Percentiles rank a stretch among this genome's conserved stretches.
Conservation (phyloP, 1,284 basidiomycete species). For the Sanguinoderma infundibulare region DNA sequence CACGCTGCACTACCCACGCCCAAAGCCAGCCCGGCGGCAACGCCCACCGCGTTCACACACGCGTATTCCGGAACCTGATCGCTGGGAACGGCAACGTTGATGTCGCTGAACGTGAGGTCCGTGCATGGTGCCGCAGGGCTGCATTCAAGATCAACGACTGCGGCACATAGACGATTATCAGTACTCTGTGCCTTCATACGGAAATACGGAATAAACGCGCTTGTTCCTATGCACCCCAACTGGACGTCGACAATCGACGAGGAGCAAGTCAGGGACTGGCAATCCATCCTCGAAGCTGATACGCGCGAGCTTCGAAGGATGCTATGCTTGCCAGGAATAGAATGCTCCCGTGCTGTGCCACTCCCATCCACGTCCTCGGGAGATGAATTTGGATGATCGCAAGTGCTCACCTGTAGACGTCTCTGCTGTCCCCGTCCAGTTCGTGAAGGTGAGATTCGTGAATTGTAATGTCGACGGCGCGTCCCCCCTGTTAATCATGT, state of each 20-base stretch:
- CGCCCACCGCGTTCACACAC: constrained; percentile 51
- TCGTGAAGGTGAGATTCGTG: constrained; percentile 48
- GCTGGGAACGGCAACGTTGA: constrained; percentile 43
- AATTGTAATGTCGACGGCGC: constrained; percentile 54
- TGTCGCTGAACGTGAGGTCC: constrained; percentile 47
- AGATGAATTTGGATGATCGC: neutral
- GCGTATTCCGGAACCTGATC: constrained; percentile 44
- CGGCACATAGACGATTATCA: constrained; percentile 9
- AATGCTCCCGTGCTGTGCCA: neutral
- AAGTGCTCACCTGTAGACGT: constrained; percentile 44
- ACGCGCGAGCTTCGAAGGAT: neutral
- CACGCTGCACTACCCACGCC: constrained; percentile 18
- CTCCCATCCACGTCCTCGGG: neutral
- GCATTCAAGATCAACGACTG: constrained; percentile 61
- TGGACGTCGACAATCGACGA: neutral
- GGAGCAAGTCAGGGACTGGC: neutral
- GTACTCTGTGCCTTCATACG: neutral
- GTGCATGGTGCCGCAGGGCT: constrained; percentile 54
- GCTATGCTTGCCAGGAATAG: neutral
- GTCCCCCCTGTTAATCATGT: constrained; percentile 46
- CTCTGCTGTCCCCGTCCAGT: constrained; percentile 53
- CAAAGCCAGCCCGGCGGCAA: constrained; percentile 26
- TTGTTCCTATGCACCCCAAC: neutral
- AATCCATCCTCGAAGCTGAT: neutral
- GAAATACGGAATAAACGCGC: neutral